Percentiles rank a stretch among this genome's conserved stretches.
phyloP scores from a whole-genome alignment of 1,284 basidiomycete species.

The Trametes polyzona region DNA sequence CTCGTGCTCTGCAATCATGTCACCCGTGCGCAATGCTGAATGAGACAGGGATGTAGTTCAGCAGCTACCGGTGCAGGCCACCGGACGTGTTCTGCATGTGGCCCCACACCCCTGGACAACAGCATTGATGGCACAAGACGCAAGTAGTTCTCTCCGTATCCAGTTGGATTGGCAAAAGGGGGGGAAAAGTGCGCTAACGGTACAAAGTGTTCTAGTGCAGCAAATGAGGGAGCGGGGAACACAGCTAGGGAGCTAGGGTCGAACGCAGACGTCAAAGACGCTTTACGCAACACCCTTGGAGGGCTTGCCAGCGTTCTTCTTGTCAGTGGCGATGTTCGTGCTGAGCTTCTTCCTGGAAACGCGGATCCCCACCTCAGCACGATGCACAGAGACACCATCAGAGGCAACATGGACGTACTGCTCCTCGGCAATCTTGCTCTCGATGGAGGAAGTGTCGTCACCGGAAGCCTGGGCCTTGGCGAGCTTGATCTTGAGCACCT shows the following conservation, averaged over 20 bases:
- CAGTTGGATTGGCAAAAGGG: conserved; percentile 16
- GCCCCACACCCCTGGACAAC: too few species aligned
- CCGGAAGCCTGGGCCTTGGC: conserved; percentile 44
- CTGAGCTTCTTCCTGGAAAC: conserved; percentile 35
- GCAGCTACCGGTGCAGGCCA: too few species aligned
- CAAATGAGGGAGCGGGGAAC: conserved; percentile 9
- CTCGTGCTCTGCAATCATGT: too few species aligned
- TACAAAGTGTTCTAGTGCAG: conserved; percentile 26
- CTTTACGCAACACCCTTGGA: conserved; percentile 37
- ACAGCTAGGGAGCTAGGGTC: conserved; percentile 11
- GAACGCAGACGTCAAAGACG: neutral
- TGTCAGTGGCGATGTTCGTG: conserved; percentile 44
- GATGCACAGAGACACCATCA: neutral
- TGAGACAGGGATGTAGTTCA: too few species aligned
- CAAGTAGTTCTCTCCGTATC: conserved; percentile 21
- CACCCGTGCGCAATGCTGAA: too few species aligned
- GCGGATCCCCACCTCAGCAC: neutral
- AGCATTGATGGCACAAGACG: too few species aligned
- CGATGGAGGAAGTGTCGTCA: conserved; percentile 36
- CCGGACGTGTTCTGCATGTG: too few species aligned
- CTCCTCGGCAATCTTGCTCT: conserved; percentile 37
- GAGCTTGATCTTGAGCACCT: conserved; percentile 46
- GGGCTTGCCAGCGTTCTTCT: conserved; percentile 37
- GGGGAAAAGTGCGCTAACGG: conserved; percentile 23
- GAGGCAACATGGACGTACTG: conserved; percentile 27